Evolutionary conservation across 352 stramenopile species (phyloP).

Genomic region (Achlya hypogyna): DNA sequence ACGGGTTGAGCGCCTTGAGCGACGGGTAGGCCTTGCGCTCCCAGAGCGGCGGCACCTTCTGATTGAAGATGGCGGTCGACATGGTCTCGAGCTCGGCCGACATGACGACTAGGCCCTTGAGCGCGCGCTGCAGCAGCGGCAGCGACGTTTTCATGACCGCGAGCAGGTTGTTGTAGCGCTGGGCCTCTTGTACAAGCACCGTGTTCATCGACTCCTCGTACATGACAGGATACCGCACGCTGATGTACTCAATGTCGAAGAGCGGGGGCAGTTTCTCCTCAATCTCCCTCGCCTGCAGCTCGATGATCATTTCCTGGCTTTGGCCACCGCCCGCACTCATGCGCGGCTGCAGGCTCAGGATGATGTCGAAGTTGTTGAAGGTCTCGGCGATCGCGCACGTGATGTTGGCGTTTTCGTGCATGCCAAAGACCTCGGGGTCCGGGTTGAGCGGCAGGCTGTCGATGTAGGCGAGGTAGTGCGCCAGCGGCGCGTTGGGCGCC

Average conservation of each 20-base stretch:
- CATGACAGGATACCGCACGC: conserved; percentile 77
- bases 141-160: conserved; percentile 55
- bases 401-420: conserved; percentile 93
- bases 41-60: conserved; percentile 84
- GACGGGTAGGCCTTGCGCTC: conserved; percentile 85
- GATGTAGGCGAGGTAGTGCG: conserved; percentile 19
- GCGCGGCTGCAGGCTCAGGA: conserved; percentile 52
- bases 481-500: background rate
- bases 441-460: conserved; percentile 61
- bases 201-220: conserved; percentile 96
- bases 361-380: conserved; percentile 83
- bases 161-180: conserved; percentile 79
- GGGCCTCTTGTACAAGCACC: conserved; percentile 82
- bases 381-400: conserved; percentile 87
- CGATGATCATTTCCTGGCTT: conserved; percentile 70
- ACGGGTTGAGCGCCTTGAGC: conserved; percentile 80
- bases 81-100: conserved; percentile 79
- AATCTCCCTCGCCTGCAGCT: conserved; percentile 59
- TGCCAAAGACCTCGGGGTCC: conserved; percentile 89
- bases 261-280: conserved; percentile 42
- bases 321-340: conserved; percentile 56
- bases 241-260: conserved; percentile 77
- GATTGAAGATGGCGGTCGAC: conserved; percentile 78
- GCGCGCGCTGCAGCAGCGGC: conserved; percentile 51
- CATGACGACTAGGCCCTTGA: conserved; percentile 80